Conservation (phyloP, 768 basidiomycete species). For the Artomyces pyxidatus region DNA sequence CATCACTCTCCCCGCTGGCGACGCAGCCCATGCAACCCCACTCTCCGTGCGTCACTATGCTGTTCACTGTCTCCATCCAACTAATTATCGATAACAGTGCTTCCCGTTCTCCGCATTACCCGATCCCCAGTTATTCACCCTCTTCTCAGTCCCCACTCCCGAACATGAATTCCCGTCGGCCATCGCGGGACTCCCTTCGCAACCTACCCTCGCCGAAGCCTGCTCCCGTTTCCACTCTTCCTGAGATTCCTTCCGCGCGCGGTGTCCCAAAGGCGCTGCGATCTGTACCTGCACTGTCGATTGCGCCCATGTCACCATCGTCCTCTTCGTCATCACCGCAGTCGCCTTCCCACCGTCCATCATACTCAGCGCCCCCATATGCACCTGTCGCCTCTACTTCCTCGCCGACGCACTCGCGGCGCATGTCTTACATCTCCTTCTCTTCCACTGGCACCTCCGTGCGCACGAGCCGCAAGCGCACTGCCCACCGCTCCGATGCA, state of each 20-base stretch:
- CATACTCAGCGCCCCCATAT: slow-evolving; percentile 11
- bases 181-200: slow-evolving; percentile 36
- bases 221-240: slow-evolving; percentile 44
- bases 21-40: slow-evolving; percentile 1
- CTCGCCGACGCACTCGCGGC: slow-evolving; percentile 23
- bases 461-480: slow-evolving; percentile 11
- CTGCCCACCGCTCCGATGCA: slow-evolving; percentile 26
- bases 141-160: too few species aligned
- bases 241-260: slow-evolving; percentile 29
- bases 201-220: slow-evolving; percentile 55
- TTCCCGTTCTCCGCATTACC: too few species aligned
- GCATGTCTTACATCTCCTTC: slow-evolving; percentile 11
- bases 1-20: slow-evolving; percentile 1
- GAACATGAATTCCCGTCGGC: slow-evolving; percentile 24
- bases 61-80: too few species aligned
- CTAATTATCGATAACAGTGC: too few species aligned
- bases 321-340: neutral
- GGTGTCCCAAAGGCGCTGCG: too few species aligned
- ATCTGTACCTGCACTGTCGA: too few species aligned
- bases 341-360: slow-evolving; percentile 3
- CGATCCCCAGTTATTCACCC: too few species aligned
- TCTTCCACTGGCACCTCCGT: slow-evolving; percentile 7
- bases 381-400: slow-evolving; percentile 22
- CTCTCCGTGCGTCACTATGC: neutral
- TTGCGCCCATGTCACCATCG: slow-evolving; percentile 8